Conservation (phyloP, 2,329 filamentous ascomycete species). For the Aspergillus pseudoglaucus region DNA sequence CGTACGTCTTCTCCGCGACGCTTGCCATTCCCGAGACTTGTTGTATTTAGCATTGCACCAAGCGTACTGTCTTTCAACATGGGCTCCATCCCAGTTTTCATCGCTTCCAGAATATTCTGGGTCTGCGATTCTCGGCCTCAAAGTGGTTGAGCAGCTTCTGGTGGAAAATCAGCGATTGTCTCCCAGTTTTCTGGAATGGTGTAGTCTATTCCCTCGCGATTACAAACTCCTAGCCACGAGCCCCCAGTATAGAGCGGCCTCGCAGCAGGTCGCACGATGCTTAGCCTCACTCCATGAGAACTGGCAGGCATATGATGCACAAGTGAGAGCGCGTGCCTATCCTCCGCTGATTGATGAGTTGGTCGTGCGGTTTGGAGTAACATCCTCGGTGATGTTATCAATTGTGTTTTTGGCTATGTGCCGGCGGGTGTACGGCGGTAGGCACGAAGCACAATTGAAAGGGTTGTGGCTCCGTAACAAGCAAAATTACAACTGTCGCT, state of each 20-base stretch:
- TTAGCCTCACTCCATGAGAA: conserved; percentile 38
- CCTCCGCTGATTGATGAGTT: conserved; percentile 56
- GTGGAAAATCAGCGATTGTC: conserved; percentile 41
- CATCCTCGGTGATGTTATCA: conserved; percentile 47
- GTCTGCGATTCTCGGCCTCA: conserved; percentile 22
- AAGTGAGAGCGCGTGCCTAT: conserved; percentile 33
- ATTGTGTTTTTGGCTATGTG: conserved; percentile 45
- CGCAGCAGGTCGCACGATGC: conserved; percentile 39
- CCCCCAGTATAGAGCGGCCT: conserved; percentile 25
- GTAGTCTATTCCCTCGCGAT: conserved; percentile 43
- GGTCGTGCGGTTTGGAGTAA: conserved; percentile 40
- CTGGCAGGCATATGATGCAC: conserved; percentile 35
- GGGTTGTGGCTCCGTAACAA: conserved; percentile 15
- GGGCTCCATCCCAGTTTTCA: conserved; percentile 31
- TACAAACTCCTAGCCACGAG: conserved; percentile 21
- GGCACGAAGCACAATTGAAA: conserved; percentile 10
- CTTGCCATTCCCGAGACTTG: conserved; percentile 50
- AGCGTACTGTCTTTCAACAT: conserved; percentile 54
- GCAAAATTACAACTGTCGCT: conserved; percentile 13
- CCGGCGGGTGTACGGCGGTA: conserved; percentile 18
- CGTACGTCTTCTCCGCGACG: conserved; percentile 50
- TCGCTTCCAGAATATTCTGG: conserved; percentile 30
- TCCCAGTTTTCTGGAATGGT: conserved; percentile 37
- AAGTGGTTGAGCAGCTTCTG: conserved; percentile 40
- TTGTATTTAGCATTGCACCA: conserved; percentile 64